phyloP scores from a whole-genome alignment of 345 rosid species.

The Iberis pinnata region DNA sequence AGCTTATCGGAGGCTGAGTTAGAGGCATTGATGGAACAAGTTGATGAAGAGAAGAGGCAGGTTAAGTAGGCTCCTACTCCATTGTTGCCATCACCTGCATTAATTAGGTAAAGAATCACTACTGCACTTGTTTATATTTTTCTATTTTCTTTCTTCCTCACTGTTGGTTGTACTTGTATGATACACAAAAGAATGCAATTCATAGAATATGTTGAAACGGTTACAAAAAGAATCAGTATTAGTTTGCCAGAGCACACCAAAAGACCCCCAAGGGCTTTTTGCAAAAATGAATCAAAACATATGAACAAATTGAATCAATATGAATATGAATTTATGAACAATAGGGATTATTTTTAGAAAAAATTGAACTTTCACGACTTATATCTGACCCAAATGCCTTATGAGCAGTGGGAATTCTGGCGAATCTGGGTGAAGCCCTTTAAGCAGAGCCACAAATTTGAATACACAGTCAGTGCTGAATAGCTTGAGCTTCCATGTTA shows the following conservation, averaged over 20 bases:
- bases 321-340: conserved; percentile 19
- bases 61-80: conserved; percentile 7
- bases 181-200: conserved; percentile 16
- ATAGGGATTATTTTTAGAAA: not conserved
- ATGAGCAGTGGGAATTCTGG: conserved; percentile 38
- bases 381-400: conserved; percentile 30
- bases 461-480: conserved; percentile 40
- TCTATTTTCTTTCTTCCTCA: conserved; percentile 11
- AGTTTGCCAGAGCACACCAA: not conserved
- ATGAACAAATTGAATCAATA: conserved; percentile 23
- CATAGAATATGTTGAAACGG: not conserved
- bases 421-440: conserved; percentile 55
- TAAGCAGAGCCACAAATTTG: conserved; percentile 60
- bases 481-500: conserved; percentile 68
- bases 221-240: not conserved
- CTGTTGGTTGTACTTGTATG: conserved; percentile 23
- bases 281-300: conserved; percentile 18
- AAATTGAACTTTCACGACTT: not conserved
- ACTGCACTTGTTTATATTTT: conserved; percentile 5
- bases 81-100: conserved; percentile 13
- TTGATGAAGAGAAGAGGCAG: conserved; percentile 83
- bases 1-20: conserved; percentile 85
- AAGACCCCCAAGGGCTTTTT: conserved; percentile 15
- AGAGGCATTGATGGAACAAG: conserved; percentile 76
- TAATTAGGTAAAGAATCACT: conserved; percentile 6